Evolutionary conservation across 352 stramenopile species (phyloP).

Genomic region (Globisporangium canariense): DNA sequence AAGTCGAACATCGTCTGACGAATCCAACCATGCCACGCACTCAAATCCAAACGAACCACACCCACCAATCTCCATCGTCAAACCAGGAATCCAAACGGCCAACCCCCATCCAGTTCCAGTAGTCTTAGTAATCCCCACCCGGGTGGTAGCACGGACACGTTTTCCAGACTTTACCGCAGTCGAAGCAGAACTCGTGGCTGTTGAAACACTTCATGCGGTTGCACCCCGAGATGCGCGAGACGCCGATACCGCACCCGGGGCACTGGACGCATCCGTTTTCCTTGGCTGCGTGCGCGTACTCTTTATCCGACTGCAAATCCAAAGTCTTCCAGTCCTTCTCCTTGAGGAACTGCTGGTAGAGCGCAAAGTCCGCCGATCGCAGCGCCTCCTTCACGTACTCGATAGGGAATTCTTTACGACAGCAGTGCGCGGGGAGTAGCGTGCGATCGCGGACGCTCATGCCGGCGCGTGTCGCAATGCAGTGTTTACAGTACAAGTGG

Average conservation of each 20-base stretch:
- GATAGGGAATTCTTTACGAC: slow-evolving; percentile 13
- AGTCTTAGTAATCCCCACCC: background rate
- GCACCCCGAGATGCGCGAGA: slow-evolving; percentile 49
- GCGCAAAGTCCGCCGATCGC: slow-evolving; percentile 1
- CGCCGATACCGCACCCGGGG: slow-evolving; percentile 63
- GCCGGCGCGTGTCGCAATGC: slow-evolving; percentile 47
- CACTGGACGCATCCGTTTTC: slow-evolving; percentile 44
- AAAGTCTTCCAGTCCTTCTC: slow-evolving; percentile 20
- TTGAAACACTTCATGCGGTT: slow-evolving; percentile 57
- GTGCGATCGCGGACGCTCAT: slow-evolving; percentile 57
- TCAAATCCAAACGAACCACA: background rate
- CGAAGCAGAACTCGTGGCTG: slow-evolving; percentile 62
- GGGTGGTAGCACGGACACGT: slow-evolving; percentile 11
- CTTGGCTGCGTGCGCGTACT: slow-evolving; percentile 44
- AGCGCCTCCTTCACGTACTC: slow-evolving; percentile 16
- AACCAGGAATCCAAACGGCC: background rate
- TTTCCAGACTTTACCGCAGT: slow-evolving; percentile 32
- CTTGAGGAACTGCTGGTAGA: slow-evolving; percentile 13
- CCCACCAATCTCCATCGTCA: background rate
- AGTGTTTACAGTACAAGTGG: slow-evolving; percentile 63
- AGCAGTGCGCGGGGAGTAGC: slow-evolving; percentile 20
- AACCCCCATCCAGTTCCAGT: background rate
- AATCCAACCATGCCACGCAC: background rate
- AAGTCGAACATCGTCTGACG: too few species aligned
- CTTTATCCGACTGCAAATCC: slow-evolving; percentile 50